phyloP scores from a whole-genome alignment of 1,284 basidiomycete species.

The Tylopilus orsonianus region DNA sequence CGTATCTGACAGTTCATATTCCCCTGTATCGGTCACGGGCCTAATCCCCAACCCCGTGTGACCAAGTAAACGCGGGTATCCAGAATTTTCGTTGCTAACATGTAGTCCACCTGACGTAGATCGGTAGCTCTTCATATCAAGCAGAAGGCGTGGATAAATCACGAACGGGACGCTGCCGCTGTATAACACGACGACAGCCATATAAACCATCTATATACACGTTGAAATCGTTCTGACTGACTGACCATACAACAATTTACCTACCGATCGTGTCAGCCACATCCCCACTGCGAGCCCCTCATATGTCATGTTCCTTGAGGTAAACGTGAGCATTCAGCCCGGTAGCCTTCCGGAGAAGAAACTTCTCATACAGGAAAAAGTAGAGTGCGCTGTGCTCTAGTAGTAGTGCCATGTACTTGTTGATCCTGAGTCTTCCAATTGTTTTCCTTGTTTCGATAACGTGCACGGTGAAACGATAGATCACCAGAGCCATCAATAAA shows the following conservation, averaged over 20 bases:
- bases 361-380: conserved; percentile 12
- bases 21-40: neutral
- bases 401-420: conserved; percentile 12
- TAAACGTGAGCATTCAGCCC: neutral
- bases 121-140: neutral
- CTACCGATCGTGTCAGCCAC: neutral
- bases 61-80: neutral
- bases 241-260: neutral
- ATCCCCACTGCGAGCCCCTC: neutral
- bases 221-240: neutral
- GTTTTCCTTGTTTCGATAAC: conserved; percentile 3
- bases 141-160: neutral
- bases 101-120: neutral
- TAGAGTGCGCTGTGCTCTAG: conserved; percentile 11
- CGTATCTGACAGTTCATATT: neutral
- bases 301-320: conserved; percentile 3
- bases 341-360: neutral
- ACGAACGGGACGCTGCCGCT: neutral
- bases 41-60: neutral
- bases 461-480: conserved; percentile 9
- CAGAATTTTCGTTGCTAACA: neutral
- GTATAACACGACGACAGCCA: neutral
- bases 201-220: neutral
- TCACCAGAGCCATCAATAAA: conserved; percentile 5
- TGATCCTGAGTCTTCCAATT: conserved; percentile 7